These are phyloP conservation scores for Wallemia ichthyophaga DNA, from an alignment of 1,284 basidiomycete genomes.

Conservation along the genomic window DNA sequence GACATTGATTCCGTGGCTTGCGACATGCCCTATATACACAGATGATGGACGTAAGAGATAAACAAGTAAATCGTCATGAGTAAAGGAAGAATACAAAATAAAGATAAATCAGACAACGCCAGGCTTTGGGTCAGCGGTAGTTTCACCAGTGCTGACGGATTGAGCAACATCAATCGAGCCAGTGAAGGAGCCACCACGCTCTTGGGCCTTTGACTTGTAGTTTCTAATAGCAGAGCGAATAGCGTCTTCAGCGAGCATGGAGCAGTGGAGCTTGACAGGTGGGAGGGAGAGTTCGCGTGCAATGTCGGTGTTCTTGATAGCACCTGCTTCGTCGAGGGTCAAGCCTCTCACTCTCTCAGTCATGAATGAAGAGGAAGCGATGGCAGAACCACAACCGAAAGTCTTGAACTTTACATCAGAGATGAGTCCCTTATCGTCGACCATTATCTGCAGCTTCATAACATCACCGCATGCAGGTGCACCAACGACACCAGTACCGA, in stretches of 20 bases:
- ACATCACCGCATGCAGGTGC: constrained; percentile 69
- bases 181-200: constrained; percentile 11
- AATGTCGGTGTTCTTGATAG: constrained; percentile 97
- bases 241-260: constrained; percentile 90
- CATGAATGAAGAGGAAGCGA: constrained; percentile 88
- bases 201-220: constrained; percentile 47
- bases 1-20: constrained; percentile 37
- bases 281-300: constrained; percentile 85
- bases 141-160: constrained; percentile 31
- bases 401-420: constrained; percentile 98
- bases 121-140: constrained; percentile 31
- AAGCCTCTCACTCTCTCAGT: constrained; percentile 93
- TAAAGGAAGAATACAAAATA: background rate
- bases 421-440: constrained; percentile 72
- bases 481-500: constrained; percentile 92
- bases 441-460: constrained; percentile 97
- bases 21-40: too few species aligned
- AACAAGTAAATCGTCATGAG: background rate
- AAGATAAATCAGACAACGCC: constrained; percentile 8
- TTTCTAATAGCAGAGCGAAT: constrained; percentile 83
- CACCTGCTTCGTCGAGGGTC: constrained; percentile 69
- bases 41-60: constrained; percentile 1
- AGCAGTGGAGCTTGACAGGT: constrained; percentile 81
- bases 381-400: constrained; percentile 87
- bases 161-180: constrained; percentile 30